Base-by-base conservation (phyloP, 345 rosid species). In the Boechera stricta region DNA sequence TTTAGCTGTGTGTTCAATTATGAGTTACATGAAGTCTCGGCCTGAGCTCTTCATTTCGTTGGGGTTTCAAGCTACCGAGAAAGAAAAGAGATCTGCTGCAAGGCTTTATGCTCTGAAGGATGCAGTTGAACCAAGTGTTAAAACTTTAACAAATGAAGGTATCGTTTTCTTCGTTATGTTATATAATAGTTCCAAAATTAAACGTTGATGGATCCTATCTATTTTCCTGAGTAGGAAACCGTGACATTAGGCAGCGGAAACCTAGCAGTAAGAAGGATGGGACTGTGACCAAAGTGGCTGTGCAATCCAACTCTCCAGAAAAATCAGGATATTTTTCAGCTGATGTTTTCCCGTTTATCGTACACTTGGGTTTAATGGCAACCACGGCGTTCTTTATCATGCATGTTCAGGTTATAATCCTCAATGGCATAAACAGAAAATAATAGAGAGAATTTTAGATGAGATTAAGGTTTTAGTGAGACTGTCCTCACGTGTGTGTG, bases 401-500 rank as follows among this genome's bases (percentile, higher is more conserved):
- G 98, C 97, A 94, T 67, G 98, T 90, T 53, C 98, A 92, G 98
- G 98, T 89, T 38, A 81, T 82, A 59, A 65, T 48, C 45, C 74
- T 60, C 61, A 41, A 26, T 3, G 7, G 5, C 80, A 28, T 44
- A 64, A 10, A n/a, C 52, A 29, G 28, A 26, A 26, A 18, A 69
- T 18, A 44, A 39, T 52, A 21, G 16, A 32, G 36, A 31, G 6
- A 42, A 18, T 8, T 42, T 42, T 7, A 53, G 44, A 21, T 39
- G 54, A 16, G 1, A 29, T 31, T 6, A 5, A n/a, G 21, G 13
- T 69, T 77, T 77, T 45, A 33, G 10, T 42, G 64, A 62, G 80
- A 4, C 38, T 2, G 56, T 21, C 28, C 61, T 65, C 39, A 56
- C 73, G 59, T 7, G 35, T 54, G 65, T 60, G 51, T 11, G 45